A percentile compares a stretch with the other conserved stretches of the same genome.
Conservation (phyloP, 108 stramenopile genomes). For the Pseudonitzschia pungens region DNA sequence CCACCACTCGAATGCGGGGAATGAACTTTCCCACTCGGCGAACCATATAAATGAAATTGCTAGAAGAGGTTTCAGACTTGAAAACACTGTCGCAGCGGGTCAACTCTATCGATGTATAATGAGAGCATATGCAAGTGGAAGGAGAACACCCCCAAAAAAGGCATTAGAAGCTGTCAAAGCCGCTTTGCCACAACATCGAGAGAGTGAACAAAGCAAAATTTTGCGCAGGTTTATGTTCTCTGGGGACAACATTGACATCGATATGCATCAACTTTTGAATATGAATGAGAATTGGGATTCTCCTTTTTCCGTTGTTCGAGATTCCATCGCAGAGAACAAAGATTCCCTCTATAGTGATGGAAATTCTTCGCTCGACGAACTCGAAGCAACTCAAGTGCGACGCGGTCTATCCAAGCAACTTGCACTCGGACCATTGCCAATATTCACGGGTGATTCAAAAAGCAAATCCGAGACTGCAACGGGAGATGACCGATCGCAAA, state of each 20-base stretch:
- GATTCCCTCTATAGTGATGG: background rate
- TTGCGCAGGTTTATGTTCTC: slow-evolving; percentile 60
- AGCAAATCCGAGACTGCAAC: slow-evolving; percentile 32
- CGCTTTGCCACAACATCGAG: slow-evolving; percentile 55
- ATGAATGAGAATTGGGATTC: slow-evolving; percentile 25
- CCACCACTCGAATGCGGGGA: slow-evolving; percentile 18
- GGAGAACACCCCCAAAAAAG: slow-evolving; percentile 60
- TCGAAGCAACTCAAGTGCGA: slow-evolving; percentile 25
- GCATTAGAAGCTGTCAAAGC: slow-evolving; percentile 61
- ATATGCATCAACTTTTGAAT: slow-evolving; percentile 11
- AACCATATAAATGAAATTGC: slow-evolving; percentile 18
- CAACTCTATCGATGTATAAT: slow-evolving; percentile 77
- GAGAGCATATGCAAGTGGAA: slow-evolving; percentile 60
- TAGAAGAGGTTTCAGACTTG: slow-evolving; percentile 36
- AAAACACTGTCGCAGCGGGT: slow-evolving; percentile 64
- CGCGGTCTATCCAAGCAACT: slow-evolving; percentile 55
- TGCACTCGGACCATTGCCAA: slow-evolving; percentile 58
- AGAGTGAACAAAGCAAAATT: slow-evolving; percentile 45
- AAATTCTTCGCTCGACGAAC: slow-evolving; percentile 7
- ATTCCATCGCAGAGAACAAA: background rate
- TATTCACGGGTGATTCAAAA: slow-evolving; percentile 26
- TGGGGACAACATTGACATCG: slow-evolving; percentile 27
- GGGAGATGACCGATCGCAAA: slow-evolving; percentile 44
- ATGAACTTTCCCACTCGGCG: slow-evolving; percentile 20
- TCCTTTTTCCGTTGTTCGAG: slow-evolving; percentile 15